Evolutionary conservation across 176 grass and related monocot species (phyloP).

Genomic region (Oryza glumipatula): DNA sequence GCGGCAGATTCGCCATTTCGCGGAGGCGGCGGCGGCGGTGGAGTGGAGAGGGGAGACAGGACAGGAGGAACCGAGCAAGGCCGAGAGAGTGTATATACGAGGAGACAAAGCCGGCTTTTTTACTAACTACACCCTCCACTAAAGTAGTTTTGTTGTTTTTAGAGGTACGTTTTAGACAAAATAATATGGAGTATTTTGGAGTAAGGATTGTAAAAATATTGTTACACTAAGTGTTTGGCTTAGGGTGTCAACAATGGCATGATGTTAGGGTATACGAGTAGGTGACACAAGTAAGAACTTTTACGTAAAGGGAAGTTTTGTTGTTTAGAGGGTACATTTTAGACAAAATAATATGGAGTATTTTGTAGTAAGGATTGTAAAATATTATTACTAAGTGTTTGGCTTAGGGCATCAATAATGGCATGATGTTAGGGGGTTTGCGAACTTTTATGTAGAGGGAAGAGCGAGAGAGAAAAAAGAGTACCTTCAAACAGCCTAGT

Average conservation of each 20-base stretch:
- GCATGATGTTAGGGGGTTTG: too few relatives aligned
- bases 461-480: too few relatives aligned
- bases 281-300: too few relatives aligned
- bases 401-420: too few relatives aligned
- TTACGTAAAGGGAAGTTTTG: not conserved
- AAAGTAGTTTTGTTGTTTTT: not conserved
- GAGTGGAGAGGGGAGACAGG: not conserved
- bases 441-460: too few relatives aligned
- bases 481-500: too few relatives aligned
- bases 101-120: not conserved
- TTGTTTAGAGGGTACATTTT: not conserved
- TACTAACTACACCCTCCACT: not conserved
- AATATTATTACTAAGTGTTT: too few relatives aligned
- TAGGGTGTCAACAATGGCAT: too few relatives aligned
- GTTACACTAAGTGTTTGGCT: too few relatives aligned
- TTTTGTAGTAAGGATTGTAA: too few relatives aligned
- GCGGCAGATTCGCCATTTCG: constrained; percentile 68
- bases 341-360: not conserved
- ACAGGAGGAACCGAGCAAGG: not conserved
- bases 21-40: constrained; percentile 12
- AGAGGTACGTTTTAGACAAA: not conserved
- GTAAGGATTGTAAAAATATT: too few relatives aligned
- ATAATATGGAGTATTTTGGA: not conserved
- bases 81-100: not conserved
- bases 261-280: too few relatives aligned